Evolutionary conservation across 768 basidiomycete species (phyloP).

Genomic region (Obba rivulosa): DNA sequence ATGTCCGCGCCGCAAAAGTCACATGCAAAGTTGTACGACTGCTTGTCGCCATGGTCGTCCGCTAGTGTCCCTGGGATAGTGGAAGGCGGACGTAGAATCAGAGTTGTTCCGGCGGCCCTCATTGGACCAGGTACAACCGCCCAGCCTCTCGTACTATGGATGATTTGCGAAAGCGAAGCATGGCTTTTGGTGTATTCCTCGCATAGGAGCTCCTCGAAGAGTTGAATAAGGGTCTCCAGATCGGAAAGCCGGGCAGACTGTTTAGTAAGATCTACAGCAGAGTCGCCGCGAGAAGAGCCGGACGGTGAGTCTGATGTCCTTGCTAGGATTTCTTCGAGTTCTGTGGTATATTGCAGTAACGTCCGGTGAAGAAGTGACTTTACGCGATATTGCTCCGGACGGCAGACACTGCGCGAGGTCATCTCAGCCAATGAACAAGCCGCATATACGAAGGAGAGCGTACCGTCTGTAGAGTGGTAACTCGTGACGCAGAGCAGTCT

Average conservation of each 20-base stretch:
- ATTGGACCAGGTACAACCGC: not conserved
- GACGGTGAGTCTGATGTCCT: not conserved
- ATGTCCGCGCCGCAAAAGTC: conserved; percentile 82
- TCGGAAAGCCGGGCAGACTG: not conserved
- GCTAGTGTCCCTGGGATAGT: conserved; percentile 9
- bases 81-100: not conserved
- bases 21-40: conserved; percentile 38
- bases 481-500: conserved; percentile 61
- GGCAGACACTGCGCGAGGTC: conserved; percentile 56
- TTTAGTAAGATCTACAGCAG: conserved; percentile 5
- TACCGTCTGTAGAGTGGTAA: conserved; percentile 78
- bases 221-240: conserved; percentile 9
- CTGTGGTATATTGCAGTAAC: conserved; percentile 32
- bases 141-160: conserved; percentile 9
- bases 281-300: not conserved
- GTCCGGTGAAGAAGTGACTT: conserved; percentile 60
- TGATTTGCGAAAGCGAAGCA: conserved; percentile 8
- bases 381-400: conserved; percentile 70
- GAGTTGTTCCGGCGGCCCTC: not conserved
- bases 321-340: conserved; percentile 9
- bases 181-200: conserved; percentile 21
- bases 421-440: not conserved
- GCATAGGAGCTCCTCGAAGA: conserved; percentile 20
- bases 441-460: conserved; percentile 6
- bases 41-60: conserved; percentile 4